Conservation (phyloP, 441 rosid genomes). For the Theobroma grandiflorum region DNA sequence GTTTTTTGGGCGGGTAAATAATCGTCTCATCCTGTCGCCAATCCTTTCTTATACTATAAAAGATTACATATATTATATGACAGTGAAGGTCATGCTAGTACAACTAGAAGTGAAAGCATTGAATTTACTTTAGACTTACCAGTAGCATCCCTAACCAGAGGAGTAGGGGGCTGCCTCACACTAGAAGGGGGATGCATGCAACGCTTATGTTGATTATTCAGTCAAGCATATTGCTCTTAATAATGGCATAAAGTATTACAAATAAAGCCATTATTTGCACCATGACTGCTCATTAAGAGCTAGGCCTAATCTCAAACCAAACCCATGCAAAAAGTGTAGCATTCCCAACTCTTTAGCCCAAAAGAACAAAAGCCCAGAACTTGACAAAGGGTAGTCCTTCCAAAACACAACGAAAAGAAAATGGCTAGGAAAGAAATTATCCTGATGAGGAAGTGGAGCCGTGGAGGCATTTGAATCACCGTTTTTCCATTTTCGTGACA, state of each 20-base stretch:
- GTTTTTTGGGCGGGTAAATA: no score
- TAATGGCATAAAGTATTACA: not conserved
- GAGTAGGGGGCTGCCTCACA: not conserved
- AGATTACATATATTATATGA: not conserved
- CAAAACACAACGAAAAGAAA: not conserved
- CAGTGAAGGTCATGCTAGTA: not conserved
- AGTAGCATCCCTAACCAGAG: not conserved
- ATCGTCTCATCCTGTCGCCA: no score
- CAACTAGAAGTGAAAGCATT: not conserved
- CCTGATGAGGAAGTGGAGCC: not conserved
- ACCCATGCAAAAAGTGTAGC: no score
- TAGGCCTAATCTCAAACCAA: not conserved
- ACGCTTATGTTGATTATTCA: not conserved
- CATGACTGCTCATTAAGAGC: no score
- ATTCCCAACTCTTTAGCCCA: not conserved
- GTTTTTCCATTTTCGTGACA: not conserved
- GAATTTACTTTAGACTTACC: not conserved
- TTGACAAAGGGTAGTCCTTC: not conserved
- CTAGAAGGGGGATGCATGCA: not conserved
- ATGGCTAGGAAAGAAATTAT: not conserved
- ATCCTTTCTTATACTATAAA: no score
- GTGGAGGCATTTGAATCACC: constrained; percentile 31
- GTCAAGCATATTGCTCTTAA: no score
- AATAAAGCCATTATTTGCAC: no score
- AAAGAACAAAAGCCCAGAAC: no score